Base-by-base conservation (phyloP, 139 green algal genomes). In the Micromonas pusilla region DNA sequence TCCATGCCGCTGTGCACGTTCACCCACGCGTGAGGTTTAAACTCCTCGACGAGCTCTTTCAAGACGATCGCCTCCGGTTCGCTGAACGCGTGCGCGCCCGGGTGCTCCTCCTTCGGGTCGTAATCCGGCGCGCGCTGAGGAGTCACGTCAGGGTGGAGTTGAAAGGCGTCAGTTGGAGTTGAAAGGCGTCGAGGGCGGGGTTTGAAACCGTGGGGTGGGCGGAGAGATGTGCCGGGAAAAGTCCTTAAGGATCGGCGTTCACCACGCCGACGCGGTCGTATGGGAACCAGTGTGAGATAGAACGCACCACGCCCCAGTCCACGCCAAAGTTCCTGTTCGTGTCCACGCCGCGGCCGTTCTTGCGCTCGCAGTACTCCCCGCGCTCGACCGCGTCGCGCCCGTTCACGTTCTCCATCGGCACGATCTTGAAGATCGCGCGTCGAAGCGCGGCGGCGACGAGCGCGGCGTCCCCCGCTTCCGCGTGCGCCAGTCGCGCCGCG, bases 1-100 rank as follows among this genome's bases (percentile, higher is more conserved):
- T 96, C 90, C 94, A 98, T 99, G 65, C 95, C 95, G 26, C 85
- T 93, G 85, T 99, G 95, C 37, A 97, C 84, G 77, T 96, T 97
- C 36, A 97, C 74, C 94, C 93, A 98, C 9, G 92, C 86, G 73
- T 98, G 92, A 21, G 93, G 95, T 60, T 84, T 72, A 16, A 96
- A 91, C 13, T 74, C 53, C 9, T 81, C 57, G 0, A 90, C 89
- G 9, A 96, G 39, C 6, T 76, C 62, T 19, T 81, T 66, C 52
- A 97, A 16, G 23, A 97, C 76, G 52, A 83, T 71, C 6, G 87
- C 83, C 82, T 99, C 95, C 3, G 95, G 95, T 84, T 99, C 95
- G 81, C 90, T 95, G 85, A 85, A 90, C 38, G 85, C 37, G 0
- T 52, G 21, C 0, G 73, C 81, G 9, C 95, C 95, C 6, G 93